Conservation (phyloP, 768 basidiomycete genomes). For the Suillus clintonianus region DNA sequence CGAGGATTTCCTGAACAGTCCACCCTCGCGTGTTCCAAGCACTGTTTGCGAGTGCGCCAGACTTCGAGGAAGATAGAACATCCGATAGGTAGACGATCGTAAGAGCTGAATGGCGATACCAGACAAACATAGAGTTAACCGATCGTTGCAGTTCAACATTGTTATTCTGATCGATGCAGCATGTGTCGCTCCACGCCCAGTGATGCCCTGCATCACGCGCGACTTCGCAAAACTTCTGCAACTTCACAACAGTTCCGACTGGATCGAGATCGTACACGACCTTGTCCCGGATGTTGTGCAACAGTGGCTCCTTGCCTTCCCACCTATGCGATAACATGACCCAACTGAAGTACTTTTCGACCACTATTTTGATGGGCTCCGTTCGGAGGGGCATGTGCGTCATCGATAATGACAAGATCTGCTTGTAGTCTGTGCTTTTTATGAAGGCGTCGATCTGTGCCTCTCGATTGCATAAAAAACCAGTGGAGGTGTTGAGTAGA, state of each 20-base stretch:
- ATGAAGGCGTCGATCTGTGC: too few relatives aligned
- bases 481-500: too few relatives aligned
- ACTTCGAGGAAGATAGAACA: conserved; percentile 1
- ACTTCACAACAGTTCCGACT: conserved; percentile 11
- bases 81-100: conserved; percentile 29
- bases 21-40: conserved; percentile 15
- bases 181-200: conserved; percentile 31
- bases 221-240: conserved; percentile 27
- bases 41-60: too few relatives aligned
- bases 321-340: conserved; percentile 31
- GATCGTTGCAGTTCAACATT: conserved; percentile 24
- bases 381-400: too few relatives aligned
- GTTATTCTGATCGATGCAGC: conserved; percentile 24
- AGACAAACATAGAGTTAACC: conserved; percentile 28
- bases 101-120: conserved; percentile 24
- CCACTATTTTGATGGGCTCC: neutral
- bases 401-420: too few relatives aligned
- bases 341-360: conserved; percentile 22
- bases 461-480: too few relatives aligned
- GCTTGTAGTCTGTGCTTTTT: too few relatives aligned
- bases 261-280: conserved; percentile 21
- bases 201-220: conserved; percentile 30
- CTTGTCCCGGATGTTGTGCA: conserved; percentile 13
- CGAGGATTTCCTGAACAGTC: conserved; percentile 29
- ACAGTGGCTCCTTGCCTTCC: conserved; percentile 16